Evolutionary conservation across 345 rosid species (phyloP).

Genomic region (Kandelia obovata): DNA sequence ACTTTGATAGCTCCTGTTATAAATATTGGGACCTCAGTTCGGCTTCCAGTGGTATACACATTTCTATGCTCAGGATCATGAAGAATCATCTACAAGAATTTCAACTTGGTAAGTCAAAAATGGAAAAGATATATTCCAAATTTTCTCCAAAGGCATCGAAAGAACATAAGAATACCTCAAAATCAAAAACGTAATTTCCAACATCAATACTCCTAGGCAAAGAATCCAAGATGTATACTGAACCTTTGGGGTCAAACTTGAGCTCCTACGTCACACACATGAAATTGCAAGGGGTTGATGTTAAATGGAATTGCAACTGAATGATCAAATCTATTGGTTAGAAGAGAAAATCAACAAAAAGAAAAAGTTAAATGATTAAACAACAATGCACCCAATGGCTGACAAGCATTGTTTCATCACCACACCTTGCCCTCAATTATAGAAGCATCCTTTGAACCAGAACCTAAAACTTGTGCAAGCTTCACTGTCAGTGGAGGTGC

Average conservation of each 20-base stretch:
- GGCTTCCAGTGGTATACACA: constrained; percentile 56
- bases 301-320: not conserved
- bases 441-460: constrained; percentile 50
- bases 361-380: constrained; percentile 14
- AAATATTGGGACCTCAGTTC: constrained; percentile 52
- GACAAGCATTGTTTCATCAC: constrained; percentile 1
- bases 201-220: constrained; percentile 63
- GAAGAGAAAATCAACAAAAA: constrained; percentile 2
- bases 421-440: constrained; percentile 79
- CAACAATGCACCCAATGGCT: not conserved
- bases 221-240: constrained; percentile 38
- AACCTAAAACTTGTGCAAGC: constrained; percentile 47
- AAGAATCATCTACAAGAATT: constrained; percentile 46
- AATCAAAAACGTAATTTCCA: constrained; percentile 74
- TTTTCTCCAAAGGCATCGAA: constrained; percentile 1
- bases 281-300: too few species aligned
- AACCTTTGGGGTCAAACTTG: constrained; percentile 52
- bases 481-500: constrained; percentile 80
- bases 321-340: not conserved
- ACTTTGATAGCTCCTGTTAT: constrained; percentile 61
- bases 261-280: constrained; percentile 53
- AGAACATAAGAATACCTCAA: constrained; percentile 56
- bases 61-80: constrained; percentile 59
- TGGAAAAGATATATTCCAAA: constrained; percentile 11
- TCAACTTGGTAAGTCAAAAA: not conserved